These are phyloP conservation scores for Trichophyton equinum DNA, from an alignment of 2,329 filamentous ascomycete genomes.

Conservation along the genomic window DNA sequence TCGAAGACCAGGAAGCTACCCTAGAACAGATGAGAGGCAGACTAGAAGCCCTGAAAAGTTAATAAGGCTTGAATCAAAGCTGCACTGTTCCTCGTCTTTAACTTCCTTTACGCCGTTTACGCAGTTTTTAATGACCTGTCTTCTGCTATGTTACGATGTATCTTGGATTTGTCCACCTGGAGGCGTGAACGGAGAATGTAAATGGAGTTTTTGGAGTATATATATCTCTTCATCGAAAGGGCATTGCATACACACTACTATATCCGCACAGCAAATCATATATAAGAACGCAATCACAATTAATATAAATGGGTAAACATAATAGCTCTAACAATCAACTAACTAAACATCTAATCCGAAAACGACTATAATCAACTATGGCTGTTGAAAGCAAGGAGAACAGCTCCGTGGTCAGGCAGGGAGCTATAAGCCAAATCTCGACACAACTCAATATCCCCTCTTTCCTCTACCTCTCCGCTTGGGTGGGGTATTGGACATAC, in stretches of 20 bases:
- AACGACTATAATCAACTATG: neutral
- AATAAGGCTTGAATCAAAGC: conserved; percentile 16
- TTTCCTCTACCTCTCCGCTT: conserved; percentile 3
- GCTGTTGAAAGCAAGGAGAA: neutral
- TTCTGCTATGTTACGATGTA: neutral
- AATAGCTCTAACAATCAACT: neutral
- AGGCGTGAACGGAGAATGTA: neutral
- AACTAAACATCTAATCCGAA: neutral
- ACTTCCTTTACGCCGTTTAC: neutral
- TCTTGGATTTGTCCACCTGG: neutral
- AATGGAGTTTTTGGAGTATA: neutral
- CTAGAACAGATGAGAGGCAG: conserved; percentile 89
- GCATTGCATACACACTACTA: no score
- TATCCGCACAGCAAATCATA: no score
- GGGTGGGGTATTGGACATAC: conserved; percentile 8
- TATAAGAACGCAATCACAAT: no score
- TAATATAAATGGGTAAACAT: neutral
- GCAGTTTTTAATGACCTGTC: neutral
- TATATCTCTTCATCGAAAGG: neutral
- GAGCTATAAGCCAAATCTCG: neutral
- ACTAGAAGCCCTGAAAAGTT: conserved; percentile 83
- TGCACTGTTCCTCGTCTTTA: neutral
- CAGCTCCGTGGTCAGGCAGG: conserved; percentile 8
- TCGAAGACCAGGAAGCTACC: conserved; percentile 78
- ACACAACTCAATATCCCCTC: neutral